These are phyloP conservation scores for Hypsizygus ulmarius DNA, from an alignment of 1,284 basidiomycete genomes.

Conservation along the genomic window DNA sequence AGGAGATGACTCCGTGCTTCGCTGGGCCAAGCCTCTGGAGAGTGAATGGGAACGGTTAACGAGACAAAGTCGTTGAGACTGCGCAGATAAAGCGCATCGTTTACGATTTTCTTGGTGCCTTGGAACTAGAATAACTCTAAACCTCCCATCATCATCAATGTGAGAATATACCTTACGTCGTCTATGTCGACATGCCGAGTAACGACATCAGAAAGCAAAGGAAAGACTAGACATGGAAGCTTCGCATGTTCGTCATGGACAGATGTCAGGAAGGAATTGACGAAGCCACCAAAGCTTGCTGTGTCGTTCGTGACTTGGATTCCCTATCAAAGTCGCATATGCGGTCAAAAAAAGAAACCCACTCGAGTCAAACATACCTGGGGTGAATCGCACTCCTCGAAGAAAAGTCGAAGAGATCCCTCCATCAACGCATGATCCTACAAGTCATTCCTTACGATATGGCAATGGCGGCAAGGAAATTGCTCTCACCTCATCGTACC, in stretches of 20 bases:
- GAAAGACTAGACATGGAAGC: slow-evolving; percentile 51
- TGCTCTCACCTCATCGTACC: slow-evolving; percentile 50
- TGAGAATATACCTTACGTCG: slow-evolving; percentile 39
- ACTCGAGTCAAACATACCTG: slow-evolving; percentile 46
- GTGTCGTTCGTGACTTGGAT: slow-evolving; percentile 66
- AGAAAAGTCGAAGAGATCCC: slow-evolving; percentile 56
- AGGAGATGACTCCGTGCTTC: slow-evolving; percentile 37
- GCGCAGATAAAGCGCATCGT: slow-evolving; percentile 60
- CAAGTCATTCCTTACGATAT: background rate
- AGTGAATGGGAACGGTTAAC: slow-evolving; percentile 54
- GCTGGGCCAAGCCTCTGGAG: slow-evolving; percentile 47
- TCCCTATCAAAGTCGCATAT: slow-evolving; percentile 42
- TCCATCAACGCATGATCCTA: slow-evolving; percentile 65
- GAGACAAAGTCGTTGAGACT: slow-evolving; percentile 51
- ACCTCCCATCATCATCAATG: slow-evolving; percentile 10
- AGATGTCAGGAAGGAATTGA: slow-evolving; percentile 49
- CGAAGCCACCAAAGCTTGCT: slow-evolving; percentile 62
- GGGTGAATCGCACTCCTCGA: slow-evolving; percentile 71
- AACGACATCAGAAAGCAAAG: slow-evolving; percentile 49
- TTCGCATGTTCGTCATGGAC: slow-evolving; percentile 68
- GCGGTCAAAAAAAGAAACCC: slow-evolving; percentile 5
- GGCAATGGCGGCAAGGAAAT: background rate
- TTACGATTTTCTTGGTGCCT: slow-evolving; percentile 42
- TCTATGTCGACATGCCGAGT: slow-evolving; percentile 35
- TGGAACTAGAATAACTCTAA: slow-evolving; percentile 20